Evolutionary conservation across 1,284 basidiomycete genomes (phyloP).

Genomic region (Moniliophthora roreri): DNA sequence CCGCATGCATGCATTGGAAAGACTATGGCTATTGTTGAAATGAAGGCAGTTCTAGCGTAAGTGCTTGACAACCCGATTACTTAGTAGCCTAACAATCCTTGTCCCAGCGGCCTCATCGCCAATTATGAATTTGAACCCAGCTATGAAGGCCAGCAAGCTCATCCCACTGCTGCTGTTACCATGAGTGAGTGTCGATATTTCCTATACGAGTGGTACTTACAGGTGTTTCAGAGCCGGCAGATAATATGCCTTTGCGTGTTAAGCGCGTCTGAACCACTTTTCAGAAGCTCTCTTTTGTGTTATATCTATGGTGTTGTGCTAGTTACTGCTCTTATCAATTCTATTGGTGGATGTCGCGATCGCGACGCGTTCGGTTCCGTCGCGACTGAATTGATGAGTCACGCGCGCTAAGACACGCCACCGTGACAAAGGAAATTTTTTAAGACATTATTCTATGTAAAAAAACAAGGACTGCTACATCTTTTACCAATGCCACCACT

Average conservation of each 20-base stretch:
- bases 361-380: no score
- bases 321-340: no score
- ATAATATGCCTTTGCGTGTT: conserved; percentile 24
- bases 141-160: conserved; percentile 36
- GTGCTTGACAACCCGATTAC: conserved; percentile 15
- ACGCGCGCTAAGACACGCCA: background rate
- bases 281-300: no score
- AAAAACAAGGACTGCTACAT: background rate
- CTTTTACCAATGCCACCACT: conserved; percentile 13
- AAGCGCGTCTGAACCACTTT: background rate
- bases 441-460: background rate
- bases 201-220: conserved; percentile 1
- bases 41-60: conserved; percentile 46
- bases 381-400: no score
- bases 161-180: conserved; percentile 39
- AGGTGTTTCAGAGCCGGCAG: conserved; percentile 18
- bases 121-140: conserved; percentile 42
- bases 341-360: no score
- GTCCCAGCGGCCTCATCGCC: conserved; percentile 32
- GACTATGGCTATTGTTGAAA: conserved; percentile 53
- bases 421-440: background rate
- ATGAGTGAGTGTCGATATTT: conserved; percentile 35
- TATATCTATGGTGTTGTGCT: no score
- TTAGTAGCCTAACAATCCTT: background rate
- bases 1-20: conserved; percentile 51